Conservation (phyloP, 2,329 filamentous ascomycete species). For the Penicillium concentricum region DNA sequence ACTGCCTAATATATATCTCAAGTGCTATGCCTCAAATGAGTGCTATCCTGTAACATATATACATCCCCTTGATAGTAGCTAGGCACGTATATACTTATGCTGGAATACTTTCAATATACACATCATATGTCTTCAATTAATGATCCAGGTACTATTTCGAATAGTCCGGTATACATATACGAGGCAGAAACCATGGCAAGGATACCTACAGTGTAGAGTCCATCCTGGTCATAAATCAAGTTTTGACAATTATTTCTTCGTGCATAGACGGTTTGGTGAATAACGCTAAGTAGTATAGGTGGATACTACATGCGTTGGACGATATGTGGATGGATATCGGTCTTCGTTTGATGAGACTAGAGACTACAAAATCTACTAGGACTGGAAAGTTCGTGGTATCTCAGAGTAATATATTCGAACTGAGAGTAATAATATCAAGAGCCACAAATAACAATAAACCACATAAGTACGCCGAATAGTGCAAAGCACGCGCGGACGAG, state of each 20-base stretch:
- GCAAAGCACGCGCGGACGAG: neutral
- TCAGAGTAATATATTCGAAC: neutral
- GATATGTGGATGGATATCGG: neutral
- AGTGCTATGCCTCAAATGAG: too few relatives aligned
- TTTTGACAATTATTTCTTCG: too few relatives aligned
- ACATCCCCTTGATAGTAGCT: neutral
- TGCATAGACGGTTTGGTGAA: neutral
- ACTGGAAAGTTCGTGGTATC: too few relatives aligned
- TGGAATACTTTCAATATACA: neutral
- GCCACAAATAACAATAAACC: neutral
- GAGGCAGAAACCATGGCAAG: too few relatives aligned
- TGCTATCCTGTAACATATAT: neutral
- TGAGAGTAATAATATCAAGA: neutral
- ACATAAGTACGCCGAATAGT: neutral
- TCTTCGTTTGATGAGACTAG: rapidly evolving
- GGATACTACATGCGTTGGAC: neutral
- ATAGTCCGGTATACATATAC: neutral
- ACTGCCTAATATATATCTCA: too few relatives aligned
- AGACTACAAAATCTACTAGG: neutral
- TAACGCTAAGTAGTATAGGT: neutral
- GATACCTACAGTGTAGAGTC: too few relatives aligned
- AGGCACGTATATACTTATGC: neutral
- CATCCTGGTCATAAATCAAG: too few relatives aligned
- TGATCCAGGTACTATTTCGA: neutral
- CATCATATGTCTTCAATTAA: neutral